Percentiles rank a stretch among this genome's conserved stretches.
These are phyloP conservation scores for Corynascus novoguineensis DNA, from an alignment of 495 filamentous ascomycete genomes.

Conservation along the genomic window DNA sequence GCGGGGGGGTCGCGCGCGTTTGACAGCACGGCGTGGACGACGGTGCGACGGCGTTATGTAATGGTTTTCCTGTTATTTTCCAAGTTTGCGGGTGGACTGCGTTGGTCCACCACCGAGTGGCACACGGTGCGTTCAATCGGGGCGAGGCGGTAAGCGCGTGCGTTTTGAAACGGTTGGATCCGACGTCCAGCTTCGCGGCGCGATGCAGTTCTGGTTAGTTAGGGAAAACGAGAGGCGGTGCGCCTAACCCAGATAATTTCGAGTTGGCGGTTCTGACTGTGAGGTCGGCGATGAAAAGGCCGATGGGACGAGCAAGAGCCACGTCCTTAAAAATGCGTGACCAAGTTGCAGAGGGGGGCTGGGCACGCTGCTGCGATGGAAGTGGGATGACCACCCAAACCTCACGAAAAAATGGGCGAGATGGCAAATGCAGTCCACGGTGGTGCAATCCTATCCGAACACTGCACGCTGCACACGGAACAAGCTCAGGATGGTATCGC, in stretches of 20 bases:
- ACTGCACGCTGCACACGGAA: background rate
- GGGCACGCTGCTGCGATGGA: background rate
- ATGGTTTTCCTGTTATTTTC: background rate
- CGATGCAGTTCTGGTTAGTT: background rate
- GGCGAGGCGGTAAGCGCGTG: background rate
- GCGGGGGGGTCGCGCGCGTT: background rate
- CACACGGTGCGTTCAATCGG: background rate
- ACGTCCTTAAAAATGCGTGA: background rate
- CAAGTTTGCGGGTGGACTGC: background rate
- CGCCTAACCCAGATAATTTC: background rate
- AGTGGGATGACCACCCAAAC: background rate
- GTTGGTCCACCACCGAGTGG: constrained; percentile 2
- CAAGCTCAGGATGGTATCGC: constrained; percentile 3
- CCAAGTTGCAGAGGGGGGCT: background rate
- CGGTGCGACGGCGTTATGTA: background rate
- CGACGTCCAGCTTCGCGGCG: background rate
- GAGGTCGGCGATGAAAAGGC: background rate
- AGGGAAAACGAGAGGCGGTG: background rate
- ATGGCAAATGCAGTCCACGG: background rate
- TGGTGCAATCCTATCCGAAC: background rate
- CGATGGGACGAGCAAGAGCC: background rate
- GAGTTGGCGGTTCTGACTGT: background rate
- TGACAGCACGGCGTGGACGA: no score
- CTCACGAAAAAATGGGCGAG: background rate
- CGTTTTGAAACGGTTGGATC: background rate